Percentiles rank a stretch among this genome's conserved stretches.
phyloP scores from a whole-genome alignment of 345 rosid genomes.

The Psidium friedrichsthalianum region DNA sequence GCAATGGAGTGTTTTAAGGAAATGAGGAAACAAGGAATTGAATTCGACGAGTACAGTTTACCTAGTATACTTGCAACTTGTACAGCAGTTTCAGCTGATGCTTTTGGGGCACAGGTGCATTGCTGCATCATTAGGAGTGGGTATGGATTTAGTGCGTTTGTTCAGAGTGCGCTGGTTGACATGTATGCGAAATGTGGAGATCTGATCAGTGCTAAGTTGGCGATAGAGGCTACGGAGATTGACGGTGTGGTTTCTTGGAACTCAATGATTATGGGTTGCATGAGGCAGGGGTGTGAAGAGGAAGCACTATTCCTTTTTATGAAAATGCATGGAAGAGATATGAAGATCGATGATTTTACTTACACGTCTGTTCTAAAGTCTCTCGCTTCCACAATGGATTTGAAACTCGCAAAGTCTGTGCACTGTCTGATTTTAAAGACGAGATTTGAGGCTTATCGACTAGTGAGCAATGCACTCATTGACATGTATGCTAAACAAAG shows the following conservation, averaged over 20 bases:
- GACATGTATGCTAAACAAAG: conserved; percentile 88
- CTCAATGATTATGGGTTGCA: conserved; percentile 70
- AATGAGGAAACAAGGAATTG: conserved; percentile 47
- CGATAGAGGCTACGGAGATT: conserved; percentile 34
- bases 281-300: conserved; percentile 43
- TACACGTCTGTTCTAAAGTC: conserved; percentile 62
- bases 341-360: conserved; percentile 59
- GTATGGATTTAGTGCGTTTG: conserved; percentile 49
- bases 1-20: conserved; percentile 55
- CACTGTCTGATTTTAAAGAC: conserved; percentile 69
- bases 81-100: conserved; percentile 29
- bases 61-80: conserved; percentile 76
- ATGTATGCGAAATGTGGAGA: conserved; percentile 82
- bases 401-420: conserved; percentile 32
- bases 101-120: conserved; percentile 69
- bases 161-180: conserved; percentile 67
- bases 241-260: conserved; percentile 75
- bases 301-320: conserved; percentile 57
- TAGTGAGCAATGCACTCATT: conserved; percentile 72
- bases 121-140: conserved; percentile 57
- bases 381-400: conserved; percentile 37
- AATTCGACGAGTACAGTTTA: conserved; percentile 64
- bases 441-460: conserved; percentile 49
- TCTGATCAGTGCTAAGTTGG: conserved; percentile 40
- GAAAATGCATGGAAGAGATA: conserved; percentile 45